Percentiles rank a stretch among this genome's conserved stretches.
Evolutionary conservation across 2,329 filamentous ascomycete species (phyloP).

Genomic region (Scedosporium dehoogii): DNA sequence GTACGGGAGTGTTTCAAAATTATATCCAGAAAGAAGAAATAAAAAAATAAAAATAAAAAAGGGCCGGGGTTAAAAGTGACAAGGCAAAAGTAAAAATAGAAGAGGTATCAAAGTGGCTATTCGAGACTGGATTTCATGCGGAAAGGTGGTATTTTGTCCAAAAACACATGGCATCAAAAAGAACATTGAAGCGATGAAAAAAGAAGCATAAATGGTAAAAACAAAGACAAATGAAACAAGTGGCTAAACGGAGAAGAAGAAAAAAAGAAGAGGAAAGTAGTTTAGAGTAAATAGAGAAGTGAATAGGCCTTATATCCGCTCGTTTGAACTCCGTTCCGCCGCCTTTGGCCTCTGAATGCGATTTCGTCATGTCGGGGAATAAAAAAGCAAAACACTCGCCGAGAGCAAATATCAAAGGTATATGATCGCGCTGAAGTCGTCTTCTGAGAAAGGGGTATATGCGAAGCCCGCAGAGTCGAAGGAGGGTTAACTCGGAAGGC

Average conservation of each 20-base stretch:
- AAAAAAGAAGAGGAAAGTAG: background rate
- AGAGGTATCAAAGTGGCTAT: slow-evolving; percentile 1
- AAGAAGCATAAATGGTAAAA: background rate
- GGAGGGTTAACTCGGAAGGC: background rate
- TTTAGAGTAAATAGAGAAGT: background rate
- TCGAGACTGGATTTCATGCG: background rate
- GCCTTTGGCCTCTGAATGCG: background rate
- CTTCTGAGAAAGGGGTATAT: too few relatives aligned
- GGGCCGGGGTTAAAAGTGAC: background rate
- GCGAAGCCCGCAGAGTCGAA: background rate
- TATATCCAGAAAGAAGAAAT: background rate
- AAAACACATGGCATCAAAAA: background rate
- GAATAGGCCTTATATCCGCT: background rate
- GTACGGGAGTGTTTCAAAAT: background rate
- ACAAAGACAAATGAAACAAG: background rate
- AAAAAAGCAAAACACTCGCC: background rate
- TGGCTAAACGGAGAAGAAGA: background rate
- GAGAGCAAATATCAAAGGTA: background rate
- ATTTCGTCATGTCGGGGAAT: background rate
- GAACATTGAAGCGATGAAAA: slow-evolving; percentile 6
- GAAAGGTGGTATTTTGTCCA: background rate
- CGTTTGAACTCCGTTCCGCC: background rate
- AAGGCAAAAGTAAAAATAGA: background rate
- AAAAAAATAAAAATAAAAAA: background rate
- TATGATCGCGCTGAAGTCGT: too few relatives aligned